phyloP scores from a whole-genome alignment of 306 rosid species.

The Erythrophleum fordii region DNA sequence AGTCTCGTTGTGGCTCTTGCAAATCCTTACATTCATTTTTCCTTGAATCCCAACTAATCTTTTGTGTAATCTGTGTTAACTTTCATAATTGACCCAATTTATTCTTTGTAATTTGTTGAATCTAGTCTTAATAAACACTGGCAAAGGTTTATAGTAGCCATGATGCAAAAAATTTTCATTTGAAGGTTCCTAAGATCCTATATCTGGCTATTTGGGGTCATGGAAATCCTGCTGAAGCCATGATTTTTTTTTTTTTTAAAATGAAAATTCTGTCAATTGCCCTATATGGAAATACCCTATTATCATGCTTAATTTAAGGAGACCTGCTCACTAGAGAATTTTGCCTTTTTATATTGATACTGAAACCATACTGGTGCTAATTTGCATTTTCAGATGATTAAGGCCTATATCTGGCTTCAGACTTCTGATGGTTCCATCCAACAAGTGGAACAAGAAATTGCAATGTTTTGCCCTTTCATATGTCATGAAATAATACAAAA shows the following conservation, averaged over 20 bases:
- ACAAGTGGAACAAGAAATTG: slow-evolving; percentile 94
- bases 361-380: slow-evolving; percentile 27
- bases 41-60: neutral
- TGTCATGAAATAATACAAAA: slow-evolving; percentile 76
- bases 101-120: neutral
- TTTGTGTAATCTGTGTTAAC: slow-evolving; percentile 4
- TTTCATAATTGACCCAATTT: neutral
- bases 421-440: slow-evolving; percentile 92
- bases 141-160: neutral
- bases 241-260: neutral
- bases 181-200: neutral
- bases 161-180: neutral
- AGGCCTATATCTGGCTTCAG: slow-evolving; percentile 92
- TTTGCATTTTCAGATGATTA: slow-evolving; percentile 63
- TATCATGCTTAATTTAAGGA: neutral
- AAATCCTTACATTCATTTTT: neutral
- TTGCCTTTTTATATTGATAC: slow-evolving; percentile 25
- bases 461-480: slow-evolving; percentile 89
- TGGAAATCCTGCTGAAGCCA: neutral
- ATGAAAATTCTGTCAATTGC: neutral
- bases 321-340: neutral
- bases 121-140: neutral
- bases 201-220: neutral
- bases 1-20: neutral
- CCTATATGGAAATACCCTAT: neutral